Evolutionary conservation across 2,329 filamentous ascomycete genomes (phyloP), one percentile per base, ranked within the genome.

Genomic region (Nemania bipapillata): DNA sequence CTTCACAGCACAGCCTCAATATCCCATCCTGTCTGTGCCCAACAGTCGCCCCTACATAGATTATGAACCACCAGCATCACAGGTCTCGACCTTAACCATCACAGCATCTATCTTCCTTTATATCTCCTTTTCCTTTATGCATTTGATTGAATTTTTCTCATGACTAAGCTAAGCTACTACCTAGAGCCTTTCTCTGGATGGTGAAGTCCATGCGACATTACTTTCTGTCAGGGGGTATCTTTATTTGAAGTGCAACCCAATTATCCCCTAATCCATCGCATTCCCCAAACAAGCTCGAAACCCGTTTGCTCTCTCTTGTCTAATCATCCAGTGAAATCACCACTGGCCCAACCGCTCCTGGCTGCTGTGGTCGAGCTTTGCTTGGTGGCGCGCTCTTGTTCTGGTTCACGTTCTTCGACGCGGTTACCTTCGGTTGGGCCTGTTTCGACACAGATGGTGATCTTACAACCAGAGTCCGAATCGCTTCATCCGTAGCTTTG

Each of bases 401-500:
- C 40, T 71, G 71, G 26, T 65, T 63, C 26, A 37, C 63, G 55
- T 62, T 74, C 66, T 72, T 77, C 26, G 63, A 32, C 17, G 64
- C 67, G 15, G 65, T 61, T 22, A 60, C 49, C 61, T 72, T 75
- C 22, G 71, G 63, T 15, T 73, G 73, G 28, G 62, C 50, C 60
- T 76, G 76, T 67, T 73, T 77, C 50, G 70, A 62, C 32, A 73
- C 60, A 2, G 69, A 58, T n/a, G 77, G 77, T 3, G 77, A 79
- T 45, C 68, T 74, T n/a, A 68, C 69, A 17, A 71, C 74, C 45
- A 83, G 62, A 3, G 78, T 74, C 49, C 82, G 79, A 30, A 88
- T 73, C 15, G 80, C 81, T 20, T 83, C 82, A 74, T 88, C 85
- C 8, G 86, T 78, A 20, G 81, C 80, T 53, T 77, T 77, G 28